phyloP scores from a whole-genome alignment of 108 stramenopile species.

The Cylindrotheca fusiformis region DNA sequence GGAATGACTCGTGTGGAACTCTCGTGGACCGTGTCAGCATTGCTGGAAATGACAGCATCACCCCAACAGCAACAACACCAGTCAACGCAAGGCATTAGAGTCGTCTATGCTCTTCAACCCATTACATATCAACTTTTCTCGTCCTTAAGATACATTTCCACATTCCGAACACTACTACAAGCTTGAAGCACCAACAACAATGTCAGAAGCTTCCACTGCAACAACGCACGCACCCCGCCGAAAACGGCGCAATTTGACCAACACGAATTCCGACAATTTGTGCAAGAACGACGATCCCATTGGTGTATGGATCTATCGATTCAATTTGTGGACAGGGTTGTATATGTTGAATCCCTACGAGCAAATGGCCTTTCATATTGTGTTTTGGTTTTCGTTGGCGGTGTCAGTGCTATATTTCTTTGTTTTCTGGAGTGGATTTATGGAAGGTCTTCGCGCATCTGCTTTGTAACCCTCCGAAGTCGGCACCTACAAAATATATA shows the following conservation, averaged over 20 bases:
- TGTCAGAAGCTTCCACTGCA: background rate
- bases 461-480: no score
- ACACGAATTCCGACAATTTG: constrained; percentile 72
- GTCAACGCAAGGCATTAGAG: no score
- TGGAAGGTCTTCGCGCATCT: constrained; percentile 6
- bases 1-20: no score
- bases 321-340: constrained; percentile 79
- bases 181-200: background rate
- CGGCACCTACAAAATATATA: no score
- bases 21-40: no score
- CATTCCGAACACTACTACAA: no score
- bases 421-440: constrained; percentile 37
- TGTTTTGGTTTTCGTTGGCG: constrained; percentile 43
- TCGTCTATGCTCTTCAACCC: no score
- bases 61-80: no score
- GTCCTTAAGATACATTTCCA: no score
- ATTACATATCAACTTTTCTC: no score
- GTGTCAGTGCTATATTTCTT: constrained; percentile 30
- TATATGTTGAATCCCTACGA: constrained; percentile 83
- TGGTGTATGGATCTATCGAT: constrained; percentile 56
- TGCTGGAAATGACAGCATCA: no score
- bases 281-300: constrained; percentile 37
- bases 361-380: constrained; percentile 53
- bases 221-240: constrained; percentile 7
- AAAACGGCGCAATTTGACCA: constrained; percentile 41